Evolutionary conservation across 208 protist genomes (phyloP), one percentile per base, ranked within the genome.

Genomic region (Leishmania tarentolae): DNA sequence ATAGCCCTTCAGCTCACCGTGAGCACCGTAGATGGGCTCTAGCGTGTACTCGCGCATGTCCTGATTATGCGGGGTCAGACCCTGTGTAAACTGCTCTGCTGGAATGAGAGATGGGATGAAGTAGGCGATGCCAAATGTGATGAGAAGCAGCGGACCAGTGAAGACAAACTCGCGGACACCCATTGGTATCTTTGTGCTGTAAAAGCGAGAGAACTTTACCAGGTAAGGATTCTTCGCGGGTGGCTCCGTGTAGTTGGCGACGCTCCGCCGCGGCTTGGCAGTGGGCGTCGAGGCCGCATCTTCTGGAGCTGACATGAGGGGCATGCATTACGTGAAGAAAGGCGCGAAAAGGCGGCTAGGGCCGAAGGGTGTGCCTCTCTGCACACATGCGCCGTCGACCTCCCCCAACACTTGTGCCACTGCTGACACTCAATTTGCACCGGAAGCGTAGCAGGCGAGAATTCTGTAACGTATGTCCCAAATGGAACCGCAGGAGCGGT

Each of bases 131-230:
- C 81, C 81, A 78, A 93, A 90, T 17, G 89, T 90, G 37, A 93
- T 88, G 13, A 94, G 44, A 15, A 94, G 68, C 31, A 95, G 74
- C 5, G 93, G 93, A 19, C 87, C 91, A 4, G 89, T 88, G 74
- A 97, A 85, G 52, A 97, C 90, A 86, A 97, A 97, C 88, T 97
- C 91, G 35, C 93, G 93, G 40, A 95, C 87, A 28, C 93, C 93
- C 83, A 94, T 90, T 13, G 93, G 93, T 75, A 95, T 97, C 46
- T 91, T 92, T 0, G 91, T 95, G 74, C 71, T 94, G 83, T 96
- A 96, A 75, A 94, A 94, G 28, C 83, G 84, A 9, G 91, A 85
- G 63, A 93, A 86, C 81, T 92, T 90, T 35, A 93, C 82, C 7
- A 96, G 79, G 76, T 88, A 89, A 1, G 83, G 82, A 47, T 96